A percentile compares a stretch with the other conserved stretches of the same genome.
These are phyloP conservation scores for Baudoinia panamericana DNA, from an alignment of 495 filamentous ascomycete species.

Conservation along the genomic window DNA sequence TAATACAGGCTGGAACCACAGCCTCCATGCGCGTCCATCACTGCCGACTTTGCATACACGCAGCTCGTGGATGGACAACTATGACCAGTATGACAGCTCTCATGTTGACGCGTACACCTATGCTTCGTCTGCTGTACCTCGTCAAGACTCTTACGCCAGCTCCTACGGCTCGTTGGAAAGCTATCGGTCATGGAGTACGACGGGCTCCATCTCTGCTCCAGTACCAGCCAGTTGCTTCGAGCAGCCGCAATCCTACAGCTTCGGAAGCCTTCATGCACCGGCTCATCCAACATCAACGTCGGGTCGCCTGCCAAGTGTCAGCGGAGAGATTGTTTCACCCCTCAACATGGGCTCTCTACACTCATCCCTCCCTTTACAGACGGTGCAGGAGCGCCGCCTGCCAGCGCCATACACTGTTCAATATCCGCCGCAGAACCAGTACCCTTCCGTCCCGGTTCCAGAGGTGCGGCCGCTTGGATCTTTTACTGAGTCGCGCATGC, in stretches of 20 bases:
- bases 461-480: conserved; percentile 7
- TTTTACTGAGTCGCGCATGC: conserved; percentile 3
- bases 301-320: conserved; percentile 15
- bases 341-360: conserved; percentile 27
- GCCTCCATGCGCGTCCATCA: conserved; percentile 6
- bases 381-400: conserved; percentile 15
- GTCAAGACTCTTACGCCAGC: conserved; percentile 15
- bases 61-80: conserved; percentile 3
- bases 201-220: conserved; percentile 3
- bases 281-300: conserved; percentile 1
- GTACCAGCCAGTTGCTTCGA: conserved; percentile 9
- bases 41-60: conserved; percentile 15
- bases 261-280: conserved; percentile 8
- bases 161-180: conserved; percentile 12
- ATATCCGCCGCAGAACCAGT: conserved; percentile 8
- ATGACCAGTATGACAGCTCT: conserved; percentile 15
- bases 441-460: conserved; percentile 5
- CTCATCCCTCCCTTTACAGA: conserved; percentile 20
- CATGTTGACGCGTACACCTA: conserved; percentile 15
- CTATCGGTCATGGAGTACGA: conserved; percentile 14
- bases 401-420: conserved; percentile 13
- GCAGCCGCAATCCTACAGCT: conserved; percentile 8
- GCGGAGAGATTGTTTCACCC: conserved; percentile 18
- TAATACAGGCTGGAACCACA: conserved; percentile 1
- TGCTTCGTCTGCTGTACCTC: conserved; percentile 1